Conservation (phyloP, 352 stramenopile species). For the Pythium coloratum region DNA sequence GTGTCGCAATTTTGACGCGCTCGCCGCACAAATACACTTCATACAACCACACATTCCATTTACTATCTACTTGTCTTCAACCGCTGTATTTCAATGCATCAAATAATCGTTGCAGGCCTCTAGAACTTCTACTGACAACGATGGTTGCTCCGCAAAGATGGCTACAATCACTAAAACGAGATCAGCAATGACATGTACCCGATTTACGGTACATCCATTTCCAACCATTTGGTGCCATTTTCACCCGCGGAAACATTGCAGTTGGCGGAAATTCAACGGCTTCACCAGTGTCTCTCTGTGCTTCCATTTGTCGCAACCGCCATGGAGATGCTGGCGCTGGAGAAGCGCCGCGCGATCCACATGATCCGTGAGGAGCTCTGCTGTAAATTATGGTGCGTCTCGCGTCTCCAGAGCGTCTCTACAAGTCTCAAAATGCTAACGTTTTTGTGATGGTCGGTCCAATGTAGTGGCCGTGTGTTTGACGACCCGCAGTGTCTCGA, state of each 20-base stretch:
- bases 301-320: background rate
- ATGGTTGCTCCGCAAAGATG: background rate
- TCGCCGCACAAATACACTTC: background rate
- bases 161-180: slow-evolving; percentile 17
- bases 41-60: background rate
- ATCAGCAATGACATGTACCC: slow-evolving; percentile 8
- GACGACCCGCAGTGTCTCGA: slow-evolving; percentile 85
- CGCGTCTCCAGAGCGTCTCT: background rate
- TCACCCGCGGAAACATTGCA: slow-evolving; percentile 26
- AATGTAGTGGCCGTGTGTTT: slow-evolving; percentile 57
- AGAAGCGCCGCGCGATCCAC: slow-evolving; percentile 53
- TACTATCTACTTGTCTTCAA: no score
- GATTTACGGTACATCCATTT: slow-evolving; percentile 10
- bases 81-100: background rate
- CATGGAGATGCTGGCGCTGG: slow-evolving; percentile 64
- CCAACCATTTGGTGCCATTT: slow-evolving; percentile 1
- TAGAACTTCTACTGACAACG: no score
- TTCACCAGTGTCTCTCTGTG: background rate
- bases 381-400: slow-evolving; percentile 71
- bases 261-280: slow-evolving; percentile 3
- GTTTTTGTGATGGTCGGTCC: background rate
- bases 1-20: background rate
- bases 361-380: slow-evolving; percentile 82
- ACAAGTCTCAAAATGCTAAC: background rate
- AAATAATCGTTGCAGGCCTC: no score